Evolutionary conservation across 1,139 yeast species (phyloP).

Genomic region (Scheffersomyces parashehatae): DNA sequence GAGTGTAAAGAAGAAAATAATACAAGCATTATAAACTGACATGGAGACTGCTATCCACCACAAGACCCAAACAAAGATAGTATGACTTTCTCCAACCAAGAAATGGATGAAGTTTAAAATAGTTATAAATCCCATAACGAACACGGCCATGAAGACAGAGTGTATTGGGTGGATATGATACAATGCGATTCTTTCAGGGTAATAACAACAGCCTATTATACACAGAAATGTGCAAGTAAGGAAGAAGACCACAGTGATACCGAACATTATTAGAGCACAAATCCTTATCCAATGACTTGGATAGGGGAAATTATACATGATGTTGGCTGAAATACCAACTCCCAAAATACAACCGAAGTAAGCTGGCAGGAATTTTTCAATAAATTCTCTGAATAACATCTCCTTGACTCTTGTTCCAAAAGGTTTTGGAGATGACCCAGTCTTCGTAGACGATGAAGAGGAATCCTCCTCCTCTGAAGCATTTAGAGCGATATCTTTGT

Average conservation of each 20-base stretch:
- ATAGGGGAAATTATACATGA: constrained; percentile 67
- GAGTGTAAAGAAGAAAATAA: constrained; percentile 47
- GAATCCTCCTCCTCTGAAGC: background rate
- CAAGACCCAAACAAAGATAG: constrained; percentile 48
- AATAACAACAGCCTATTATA: constrained; percentile 30
- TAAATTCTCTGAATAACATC: constrained; percentile 2
- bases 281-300: constrained; percentile 58
- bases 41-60: constrained; percentile 69
- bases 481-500: no score
- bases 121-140: constrained; percentile 75
- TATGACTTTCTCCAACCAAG: constrained; percentile 33
- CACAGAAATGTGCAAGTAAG: constrained; percentile 28
- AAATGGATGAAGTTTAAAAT: constrained; percentile 54
- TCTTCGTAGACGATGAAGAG: background rate
- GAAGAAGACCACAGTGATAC: constrained; percentile 53
- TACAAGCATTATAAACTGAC: constrained; percentile 60
- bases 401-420: background rate
- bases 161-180: constrained; percentile 47
- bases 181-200: constrained; percentile 32
- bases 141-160: constrained; percentile 71
- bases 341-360: constrained; percentile 86
- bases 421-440: background rate
- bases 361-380: constrained; percentile 49
- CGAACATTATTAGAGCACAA: constrained; percentile 58
- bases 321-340: constrained; percentile 65